Percentiles rank a stretch among this genome's conserved stretches.
Evolutionary conservation across 2,329 filamentous ascomycete genomes (phyloP).

Genomic region (Penicillium olsonii): DNA sequence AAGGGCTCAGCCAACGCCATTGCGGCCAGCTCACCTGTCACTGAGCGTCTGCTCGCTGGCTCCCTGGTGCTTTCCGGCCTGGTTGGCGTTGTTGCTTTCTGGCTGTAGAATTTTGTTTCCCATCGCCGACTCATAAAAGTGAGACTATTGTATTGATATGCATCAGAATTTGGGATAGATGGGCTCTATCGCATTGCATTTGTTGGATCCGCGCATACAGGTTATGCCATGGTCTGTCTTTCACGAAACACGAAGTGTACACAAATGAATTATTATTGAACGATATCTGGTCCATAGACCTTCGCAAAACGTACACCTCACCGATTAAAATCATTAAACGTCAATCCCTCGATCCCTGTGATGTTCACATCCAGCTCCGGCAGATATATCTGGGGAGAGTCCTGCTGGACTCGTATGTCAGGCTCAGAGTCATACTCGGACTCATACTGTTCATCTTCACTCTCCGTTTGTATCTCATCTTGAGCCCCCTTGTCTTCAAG

Average conservation of each 20-base stretch:
- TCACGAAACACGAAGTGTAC: constrained; percentile 8
- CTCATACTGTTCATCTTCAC: not conserved
- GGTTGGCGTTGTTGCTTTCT: constrained; percentile 25
- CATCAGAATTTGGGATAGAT: constrained; percentile 18
- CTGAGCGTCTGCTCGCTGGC: constrained; percentile 18
- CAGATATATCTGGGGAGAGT: constrained; percentile 19
- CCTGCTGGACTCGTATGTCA: constrained; percentile 9
- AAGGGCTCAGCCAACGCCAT: constrained; percentile 9
- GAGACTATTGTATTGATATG: constrained; percentile 20
- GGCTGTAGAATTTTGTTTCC: constrained; percentile 20
- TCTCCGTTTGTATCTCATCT: not conserved
- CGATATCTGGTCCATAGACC: not conserved
- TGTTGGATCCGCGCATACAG: constrained; percentile 6
- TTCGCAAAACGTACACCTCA: not conserved
- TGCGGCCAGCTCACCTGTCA: constrained; percentile 10
- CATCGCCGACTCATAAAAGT: not conserved
- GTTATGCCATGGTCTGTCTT: constrained; percentile 12
- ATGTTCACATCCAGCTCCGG: constrained; percentile 20
- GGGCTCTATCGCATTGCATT: not conserved
- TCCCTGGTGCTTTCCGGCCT: constrained; percentile 23
- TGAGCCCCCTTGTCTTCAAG: not conserved
- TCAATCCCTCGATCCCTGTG: constrained; percentile 17
- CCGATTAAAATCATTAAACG: constrained; percentile 6
- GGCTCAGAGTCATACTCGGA: constrained; percentile 1
- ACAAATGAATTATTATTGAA: constrained; percentile 8